These are phyloP conservation scores for Colletotrichum nymphaeae DNA, from an alignment of 2,329 filamentous ascomycete species.

Conservation along the genomic window DNA sequence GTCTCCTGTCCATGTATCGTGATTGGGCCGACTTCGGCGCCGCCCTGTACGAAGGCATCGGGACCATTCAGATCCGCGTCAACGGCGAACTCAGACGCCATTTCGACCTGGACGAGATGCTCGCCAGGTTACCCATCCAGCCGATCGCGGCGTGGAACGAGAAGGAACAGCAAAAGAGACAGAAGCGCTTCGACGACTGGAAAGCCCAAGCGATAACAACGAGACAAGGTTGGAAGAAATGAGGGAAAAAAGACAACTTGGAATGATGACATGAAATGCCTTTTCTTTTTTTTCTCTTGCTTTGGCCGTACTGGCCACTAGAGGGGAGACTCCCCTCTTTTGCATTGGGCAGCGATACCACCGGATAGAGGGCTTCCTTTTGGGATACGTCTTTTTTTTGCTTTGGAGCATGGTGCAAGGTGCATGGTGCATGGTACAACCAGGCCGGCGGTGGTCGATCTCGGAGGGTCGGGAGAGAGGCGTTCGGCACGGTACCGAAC, in stretches of 20 bases:
- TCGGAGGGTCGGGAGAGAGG: background rate
- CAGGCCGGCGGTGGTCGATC: conserved; percentile 16
- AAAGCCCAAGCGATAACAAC: conserved; percentile 23
- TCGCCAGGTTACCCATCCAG: conserved; percentile 31
- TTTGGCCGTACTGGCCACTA: conserved; percentile 19
- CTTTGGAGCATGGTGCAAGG: conserved; percentile 21
- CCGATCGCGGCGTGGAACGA: conserved; percentile 32
- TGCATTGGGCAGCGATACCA: conserved; percentile 34
- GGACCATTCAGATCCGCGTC: conserved; percentile 36
- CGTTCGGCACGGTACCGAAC: conserved; percentile 1
- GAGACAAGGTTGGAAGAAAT: conserved; percentile 25
- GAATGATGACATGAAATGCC: conserved; percentile 27
- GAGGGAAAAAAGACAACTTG: background rate
- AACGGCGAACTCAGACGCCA: conserved; percentile 32
- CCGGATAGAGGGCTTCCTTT: conserved; percentile 21
- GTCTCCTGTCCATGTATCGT: conserved; percentile 32
- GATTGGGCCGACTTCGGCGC: conserved; percentile 35
- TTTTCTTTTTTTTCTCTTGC: conserved; percentile 9
- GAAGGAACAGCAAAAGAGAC: conserved; percentile 27
- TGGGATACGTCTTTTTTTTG: conserved; percentile 1
- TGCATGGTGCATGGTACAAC: conserved; percentile 21
- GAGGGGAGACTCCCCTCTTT: conserved; percentile 8
- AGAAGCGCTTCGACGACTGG: conserved; percentile 34
- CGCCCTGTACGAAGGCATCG: conserved; percentile 33
- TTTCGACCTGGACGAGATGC: conserved; percentile 36